phyloP scores from a whole-genome alignment of 169 alveolate species.

The Plasmodium knowlesi region DNA sequence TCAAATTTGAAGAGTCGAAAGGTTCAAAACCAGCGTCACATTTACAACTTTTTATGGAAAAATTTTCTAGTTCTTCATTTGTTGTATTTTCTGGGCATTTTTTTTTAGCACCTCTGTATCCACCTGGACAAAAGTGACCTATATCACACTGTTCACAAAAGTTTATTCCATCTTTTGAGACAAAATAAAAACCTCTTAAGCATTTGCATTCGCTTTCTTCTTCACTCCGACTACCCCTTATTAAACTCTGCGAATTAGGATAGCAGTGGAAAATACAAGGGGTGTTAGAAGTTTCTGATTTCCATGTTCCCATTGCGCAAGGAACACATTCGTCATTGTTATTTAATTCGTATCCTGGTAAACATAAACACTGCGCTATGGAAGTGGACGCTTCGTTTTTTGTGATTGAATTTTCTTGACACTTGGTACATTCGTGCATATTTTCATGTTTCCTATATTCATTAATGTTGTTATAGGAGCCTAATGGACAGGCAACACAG shows the following conservation, averaged over 20 bases:
- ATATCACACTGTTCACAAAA: conserved; percentile 82
- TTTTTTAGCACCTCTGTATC: conserved; percentile 71
- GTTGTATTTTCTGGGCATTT: conserved; percentile 84
- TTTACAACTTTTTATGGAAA: conserved; percentile 63
- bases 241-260: conserved; percentile 75
- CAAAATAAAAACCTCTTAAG: conserved; percentile 79
- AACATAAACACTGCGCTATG: conserved; percentile 84
- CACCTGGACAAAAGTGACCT: conserved; percentile 84
- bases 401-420: conserved; percentile 83
- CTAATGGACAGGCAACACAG: conserved; percentile 78
- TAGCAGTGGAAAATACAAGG: conserved; percentile 81
- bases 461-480: conserved; percentile 73
- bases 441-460: conserved; percentile 58
- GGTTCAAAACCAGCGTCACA: conserved; percentile 65
- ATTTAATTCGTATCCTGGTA: conserved; percentile 84
- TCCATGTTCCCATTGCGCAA: conserved; percentile 85
- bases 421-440: conserved; percentile 43
- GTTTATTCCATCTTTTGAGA: conserved; percentile 65
- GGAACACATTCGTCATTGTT: conserved; percentile 78
- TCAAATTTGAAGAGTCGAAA: conserved; percentile 31
- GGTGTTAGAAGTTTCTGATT: conserved; percentile 77
- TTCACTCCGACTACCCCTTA: conserved; percentile 81
- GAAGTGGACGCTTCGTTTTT: conserved; percentile 82
- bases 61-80: conserved; percentile 10
- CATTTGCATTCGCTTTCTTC: conserved; percentile 83